These are phyloP conservation scores for Cladorrhinum sp. DNA, from an alignment of 2,329 filamentous ascomycete genomes.

Conservation along the genomic window DNA sequence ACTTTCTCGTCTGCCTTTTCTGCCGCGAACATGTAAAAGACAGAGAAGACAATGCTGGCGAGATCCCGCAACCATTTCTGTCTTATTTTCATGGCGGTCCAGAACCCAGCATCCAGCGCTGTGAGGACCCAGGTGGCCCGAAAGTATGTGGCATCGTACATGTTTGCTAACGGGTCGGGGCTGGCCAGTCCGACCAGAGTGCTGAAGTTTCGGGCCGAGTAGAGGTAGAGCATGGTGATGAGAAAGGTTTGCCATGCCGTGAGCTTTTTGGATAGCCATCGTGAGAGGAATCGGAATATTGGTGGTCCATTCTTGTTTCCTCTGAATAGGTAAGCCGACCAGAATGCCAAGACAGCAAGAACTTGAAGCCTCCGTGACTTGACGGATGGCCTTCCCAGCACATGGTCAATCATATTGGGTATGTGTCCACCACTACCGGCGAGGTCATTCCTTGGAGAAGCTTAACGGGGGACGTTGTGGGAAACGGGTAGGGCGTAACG, in stretches of 20 bases:
- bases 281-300: constrained; percentile 66
- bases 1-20: constrained; percentile 97
- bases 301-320: constrained; percentile 89
- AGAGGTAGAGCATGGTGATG: constrained; percentile 85
- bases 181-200: constrained; percentile 87
- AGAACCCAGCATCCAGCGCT: constrained; percentile 92
- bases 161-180: constrained; percentile 88
- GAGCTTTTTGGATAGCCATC: constrained; percentile 64
- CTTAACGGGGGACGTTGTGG: background rate
- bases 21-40: constrained; percentile 89
- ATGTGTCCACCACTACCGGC: background rate
- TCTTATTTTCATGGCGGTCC: constrained; percentile 93
- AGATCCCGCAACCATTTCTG: constrained; percentile 77
- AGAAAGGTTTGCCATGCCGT: constrained; percentile 90
- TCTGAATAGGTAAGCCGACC: constrained; percentile 80
- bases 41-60: constrained; percentile 76
- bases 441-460: background rate
- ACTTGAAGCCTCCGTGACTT: constrained; percentile 93
- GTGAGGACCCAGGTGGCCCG: constrained; percentile 96
- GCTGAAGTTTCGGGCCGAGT: constrained; percentile 88
- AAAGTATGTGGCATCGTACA: constrained; percentile 91
- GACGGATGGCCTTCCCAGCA: constrained; percentile 83
- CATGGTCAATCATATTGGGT: constrained; percentile 70
- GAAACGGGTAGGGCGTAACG: too few species aligned
- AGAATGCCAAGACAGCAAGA: constrained; percentile 84